phyloP scores from a whole-genome alignment of 148 eudicot genomes.

The Polygonum aviculare region DNA sequence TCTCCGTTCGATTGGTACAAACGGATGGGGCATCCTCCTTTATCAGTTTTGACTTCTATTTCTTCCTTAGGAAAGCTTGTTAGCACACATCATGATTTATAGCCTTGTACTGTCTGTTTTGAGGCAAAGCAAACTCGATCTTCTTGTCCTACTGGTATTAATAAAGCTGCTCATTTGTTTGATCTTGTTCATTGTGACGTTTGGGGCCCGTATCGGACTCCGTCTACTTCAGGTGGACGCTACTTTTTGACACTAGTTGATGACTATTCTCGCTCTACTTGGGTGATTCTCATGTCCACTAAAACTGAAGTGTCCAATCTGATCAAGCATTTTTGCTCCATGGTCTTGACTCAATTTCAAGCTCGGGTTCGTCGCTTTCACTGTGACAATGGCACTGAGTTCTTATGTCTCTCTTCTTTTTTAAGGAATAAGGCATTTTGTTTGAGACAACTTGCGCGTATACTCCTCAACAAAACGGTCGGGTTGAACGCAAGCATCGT shows the following conservation, averaged over 20 bases:
- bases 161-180: background rate
- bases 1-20: background rate
- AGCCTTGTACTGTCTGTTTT: background rate
- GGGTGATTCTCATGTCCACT: background rate
- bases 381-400: slow-evolving; percentile 3
- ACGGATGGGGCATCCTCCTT: background rate
- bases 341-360: slow-evolving; percentile 1
- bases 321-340: background rate
- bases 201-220: background rate
- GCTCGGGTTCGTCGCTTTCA: background rate
- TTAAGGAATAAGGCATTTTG: background rate
- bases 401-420: background rate
- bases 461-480: slow-evolving; percentile 7
- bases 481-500: background rate
- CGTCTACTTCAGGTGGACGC: background rate
- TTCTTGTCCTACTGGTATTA: background rate
- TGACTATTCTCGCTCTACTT: background rate
- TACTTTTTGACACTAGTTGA: slow-evolving; percentile 10
- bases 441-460: background rate
- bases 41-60: background rate
- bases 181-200: slow-evolving; percentile 15
- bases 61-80: background rate
- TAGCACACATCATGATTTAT: background rate
- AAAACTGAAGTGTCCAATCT: background rate
- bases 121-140: background rate